Percentiles rank a stretch among this genome's conserved stretches.
Evolutionary conservation across 2,329 filamentous ascomycete genomes (phyloP).

Genomic region (Trichoderma atroviride): DNA sequence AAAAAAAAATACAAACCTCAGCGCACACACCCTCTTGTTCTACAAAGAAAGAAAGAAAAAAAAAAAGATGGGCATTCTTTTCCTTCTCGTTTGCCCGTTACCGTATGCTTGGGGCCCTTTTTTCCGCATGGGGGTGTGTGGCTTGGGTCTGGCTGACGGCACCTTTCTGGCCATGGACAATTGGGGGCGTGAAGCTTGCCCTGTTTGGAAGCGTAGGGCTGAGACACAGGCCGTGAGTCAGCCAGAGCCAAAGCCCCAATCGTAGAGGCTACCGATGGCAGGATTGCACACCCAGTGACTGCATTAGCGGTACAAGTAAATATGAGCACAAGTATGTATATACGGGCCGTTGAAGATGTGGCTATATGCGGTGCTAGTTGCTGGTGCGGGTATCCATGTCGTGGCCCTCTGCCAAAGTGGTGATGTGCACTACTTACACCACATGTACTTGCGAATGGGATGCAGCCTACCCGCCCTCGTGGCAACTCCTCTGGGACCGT

Average conservation of each 20-base stretch:
- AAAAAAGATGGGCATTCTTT: neutral
- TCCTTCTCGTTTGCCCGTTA: no score
- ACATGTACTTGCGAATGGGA: neutral
- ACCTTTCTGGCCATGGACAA: neutral
- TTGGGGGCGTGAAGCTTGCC: constrained; percentile 17
- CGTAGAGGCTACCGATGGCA: constrained; percentile 12
- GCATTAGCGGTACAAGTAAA: neutral
- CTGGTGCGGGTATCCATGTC: neutral
- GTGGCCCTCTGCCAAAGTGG: neutral
- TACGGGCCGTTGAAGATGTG: neutral
- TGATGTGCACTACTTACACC: neutral
- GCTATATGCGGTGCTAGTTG: no score
- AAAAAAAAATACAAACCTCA: neutral
- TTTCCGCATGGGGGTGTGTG: neutral
- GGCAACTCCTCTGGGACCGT: constrained; percentile 12
- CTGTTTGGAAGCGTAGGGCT: constrained; percentile 21
- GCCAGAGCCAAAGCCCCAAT: constrained; percentile 20
- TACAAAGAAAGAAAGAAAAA: neutral
- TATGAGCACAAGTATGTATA: neutral
- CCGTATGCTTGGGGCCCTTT: neutral
- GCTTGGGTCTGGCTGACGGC: constrained; percentile 19
- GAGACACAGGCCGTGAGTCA: constrained; percentile 17
- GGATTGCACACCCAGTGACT: neutral
- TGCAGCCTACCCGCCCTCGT: constrained; percentile 15
- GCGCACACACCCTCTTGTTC: neutral